Conservation (phyloP, 108 stramenopile species). For the Aurantiochytrium sp. region DNA sequence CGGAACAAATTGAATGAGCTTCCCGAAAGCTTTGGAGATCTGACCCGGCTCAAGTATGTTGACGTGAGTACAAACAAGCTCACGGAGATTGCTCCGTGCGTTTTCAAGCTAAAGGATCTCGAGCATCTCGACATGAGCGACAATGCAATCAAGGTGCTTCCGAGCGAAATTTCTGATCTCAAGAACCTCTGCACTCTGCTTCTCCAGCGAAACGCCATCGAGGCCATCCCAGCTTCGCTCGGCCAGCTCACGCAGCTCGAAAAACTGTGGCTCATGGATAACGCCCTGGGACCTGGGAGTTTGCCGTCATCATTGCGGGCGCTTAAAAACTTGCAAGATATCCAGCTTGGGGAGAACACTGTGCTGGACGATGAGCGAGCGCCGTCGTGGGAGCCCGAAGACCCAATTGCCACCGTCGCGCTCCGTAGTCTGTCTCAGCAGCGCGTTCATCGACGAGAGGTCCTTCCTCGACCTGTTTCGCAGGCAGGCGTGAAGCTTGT, state of each 20-base stretch:
- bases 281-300: not conserved
- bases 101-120: not conserved
- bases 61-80: not conserved
- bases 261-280: not conserved
- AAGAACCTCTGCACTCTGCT: not conserved
- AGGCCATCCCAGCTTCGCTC: not conserved
- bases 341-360: not conserved
- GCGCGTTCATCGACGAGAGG: not conserved
- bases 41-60: not conserved
- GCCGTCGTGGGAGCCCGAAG: not conserved
- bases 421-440: not conserved
- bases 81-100: not conserved
- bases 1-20: not conserved
- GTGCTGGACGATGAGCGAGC: not conserved
- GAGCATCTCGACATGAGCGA: not conserved
- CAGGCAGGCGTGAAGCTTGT: not conserved
- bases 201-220: not conserved
- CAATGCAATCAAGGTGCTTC: not conserved
- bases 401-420: not conserved
- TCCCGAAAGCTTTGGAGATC: not conserved
- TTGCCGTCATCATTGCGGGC: not conserved
- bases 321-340: not conserved
- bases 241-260: not conserved
- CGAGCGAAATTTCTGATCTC: not conserved
- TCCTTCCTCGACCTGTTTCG: not conserved